Conservation (phyloP, 2,329 filamentous ascomycete genomes). For the Cordyceps militaris region DNA sequence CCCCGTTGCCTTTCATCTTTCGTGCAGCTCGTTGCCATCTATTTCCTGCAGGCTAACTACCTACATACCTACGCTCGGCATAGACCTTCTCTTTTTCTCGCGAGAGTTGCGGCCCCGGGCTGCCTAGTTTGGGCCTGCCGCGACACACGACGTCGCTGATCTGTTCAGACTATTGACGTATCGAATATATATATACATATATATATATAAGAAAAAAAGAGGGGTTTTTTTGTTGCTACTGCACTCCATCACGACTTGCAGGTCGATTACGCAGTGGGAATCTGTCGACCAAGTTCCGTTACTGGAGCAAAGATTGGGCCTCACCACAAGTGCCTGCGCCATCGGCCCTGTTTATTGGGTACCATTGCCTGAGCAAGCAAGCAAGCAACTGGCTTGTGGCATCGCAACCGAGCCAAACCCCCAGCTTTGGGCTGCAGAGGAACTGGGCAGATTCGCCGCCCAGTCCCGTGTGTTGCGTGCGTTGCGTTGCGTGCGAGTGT, state of each 20-base stretch:
- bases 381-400: background rate
- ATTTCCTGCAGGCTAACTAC: background rate
- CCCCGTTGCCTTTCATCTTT: background rate
- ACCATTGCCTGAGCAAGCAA: constrained; percentile 3
- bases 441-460: background rate
- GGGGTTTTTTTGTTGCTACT: background rate
- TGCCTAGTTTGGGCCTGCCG: background rate
- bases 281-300: background rate
- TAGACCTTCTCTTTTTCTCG: background rate
- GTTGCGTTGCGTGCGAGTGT: background rate
- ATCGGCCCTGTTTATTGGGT: constrained; percentile 1
- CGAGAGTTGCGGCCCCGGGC: background rate
- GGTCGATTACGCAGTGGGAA: constrained; percentile 9
- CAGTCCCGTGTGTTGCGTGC: background rate
- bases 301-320: constrained; percentile 9
- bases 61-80: background rate
- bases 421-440: background rate
- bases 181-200: background rate
- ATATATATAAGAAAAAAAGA: background rate
- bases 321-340: constrained; percentile 5
- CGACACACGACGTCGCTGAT: background rate
- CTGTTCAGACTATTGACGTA: background rate
- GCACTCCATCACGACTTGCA: constrained; percentile 6
- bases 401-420: background rate
- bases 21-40: background rate